These are phyloP conservation scores for Abrus precatorius DNA, from an alignment of 306 rosid species.

Conservation along the genomic window DNA sequence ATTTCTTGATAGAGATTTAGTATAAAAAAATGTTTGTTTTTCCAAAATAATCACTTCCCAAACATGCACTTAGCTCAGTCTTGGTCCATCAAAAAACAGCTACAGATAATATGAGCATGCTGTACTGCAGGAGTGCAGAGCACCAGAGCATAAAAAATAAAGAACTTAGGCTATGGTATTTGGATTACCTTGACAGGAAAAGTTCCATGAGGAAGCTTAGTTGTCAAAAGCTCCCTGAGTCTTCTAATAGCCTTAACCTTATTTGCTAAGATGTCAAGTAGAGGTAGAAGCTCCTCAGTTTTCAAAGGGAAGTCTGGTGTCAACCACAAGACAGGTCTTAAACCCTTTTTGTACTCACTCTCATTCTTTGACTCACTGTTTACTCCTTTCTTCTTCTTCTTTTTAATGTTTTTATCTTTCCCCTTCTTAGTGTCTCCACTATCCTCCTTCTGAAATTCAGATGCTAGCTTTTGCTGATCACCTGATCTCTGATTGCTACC, in stretches of 20 bases:
- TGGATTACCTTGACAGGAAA: slow-evolving; percentile 91
- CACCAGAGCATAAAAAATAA: slow-evolving; percentile 14
- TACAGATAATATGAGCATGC: slow-evolving; percentile 1
- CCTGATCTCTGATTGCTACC: slow-evolving; percentile 71
- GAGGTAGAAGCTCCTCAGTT: slow-evolving; percentile 97
- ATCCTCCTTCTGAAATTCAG: slow-evolving; percentile 77
- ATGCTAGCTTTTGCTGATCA: slow-evolving; percentile 75
- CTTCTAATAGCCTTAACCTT: slow-evolving; percentile 98
- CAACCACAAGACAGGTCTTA: slow-evolving; percentile 99
- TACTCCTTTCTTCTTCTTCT: slow-evolving; percentile 88
- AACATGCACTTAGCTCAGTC: background rate
- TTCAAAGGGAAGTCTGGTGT: slow-evolving; percentile 95
- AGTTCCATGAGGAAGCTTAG: slow-evolving; percentile 93
- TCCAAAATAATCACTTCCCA: too few species aligned
- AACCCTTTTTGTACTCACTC: slow-evolving; percentile 96
- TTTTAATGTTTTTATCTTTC: slow-evolving; percentile 80
- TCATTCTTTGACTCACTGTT: slow-evolving; percentile 78
- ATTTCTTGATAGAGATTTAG: too few species aligned
- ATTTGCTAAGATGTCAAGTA: slow-evolving; percentile 95
- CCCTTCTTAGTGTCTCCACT: slow-evolving; percentile 76
- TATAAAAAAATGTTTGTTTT: too few species aligned
- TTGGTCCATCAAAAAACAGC: background rate
- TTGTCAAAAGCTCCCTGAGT: slow-evolving; percentile 97
- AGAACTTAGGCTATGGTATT: slow-evolving; percentile 28
- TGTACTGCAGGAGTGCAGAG: slow-evolving; percentile 20